Percentiles rank a stretch among this genome's conserved stretches.
These are phyloP conservation scores for Fusarium sambucinum DNA, from an alignment of 2,329 filamentous ascomycete genomes.

Conservation along the genomic window DNA sequence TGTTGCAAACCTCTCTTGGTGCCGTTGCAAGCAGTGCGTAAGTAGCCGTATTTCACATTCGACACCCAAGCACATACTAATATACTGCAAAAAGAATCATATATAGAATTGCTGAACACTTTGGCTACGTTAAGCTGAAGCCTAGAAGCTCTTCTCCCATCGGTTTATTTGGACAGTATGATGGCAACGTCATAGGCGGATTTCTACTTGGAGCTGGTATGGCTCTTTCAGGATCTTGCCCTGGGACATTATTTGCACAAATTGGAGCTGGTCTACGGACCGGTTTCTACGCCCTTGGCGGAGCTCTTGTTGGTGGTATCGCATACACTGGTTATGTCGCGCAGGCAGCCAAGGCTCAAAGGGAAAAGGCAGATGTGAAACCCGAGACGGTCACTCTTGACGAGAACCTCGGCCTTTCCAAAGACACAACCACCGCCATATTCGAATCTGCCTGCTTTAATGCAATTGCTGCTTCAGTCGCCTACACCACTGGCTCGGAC, in stretches of 20 bases:
- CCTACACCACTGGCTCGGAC: slow-evolving; percentile 44
- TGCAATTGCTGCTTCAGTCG: slow-evolving; percentile 55
- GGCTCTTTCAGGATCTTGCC: slow-evolving; percentile 73
- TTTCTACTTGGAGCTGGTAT: slow-evolving; percentile 73
- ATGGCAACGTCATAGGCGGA: slow-evolving; percentile 75
- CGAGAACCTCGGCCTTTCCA: slow-evolving; percentile 57
- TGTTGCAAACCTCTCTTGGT: slow-evolving; percentile 73
- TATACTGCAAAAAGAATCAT: slow-evolving; percentile 52
- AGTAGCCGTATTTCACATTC: slow-evolving; percentile 45
- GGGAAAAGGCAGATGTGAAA: slow-evolving; percentile 44
- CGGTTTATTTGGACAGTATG: slow-evolving; percentile 66
- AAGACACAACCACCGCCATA: slow-evolving; percentile 53
- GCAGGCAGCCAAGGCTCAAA: slow-evolving; percentile 50
- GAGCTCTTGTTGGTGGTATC: slow-evolving; percentile 68
- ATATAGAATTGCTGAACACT: slow-evolving; percentile 60
- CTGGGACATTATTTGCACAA: slow-evolving; percentile 74
- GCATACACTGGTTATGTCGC: slow-evolving; percentile 61
- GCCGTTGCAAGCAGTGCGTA: slow-evolving; percentile 73
- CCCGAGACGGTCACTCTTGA: slow-evolving; percentile 53
- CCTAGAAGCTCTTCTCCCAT: slow-evolving; percentile 65
- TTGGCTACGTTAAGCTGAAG: slow-evolving; percentile 58
- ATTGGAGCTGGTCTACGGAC: slow-evolving; percentile 65
- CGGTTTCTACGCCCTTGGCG: slow-evolving; percentile 65
- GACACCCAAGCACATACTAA: neutral
- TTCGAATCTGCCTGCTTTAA: slow-evolving; percentile 59